Conservation (phyloP, 2,329 filamentous ascomycete species). For the Fusarium bulbicola region DNA sequence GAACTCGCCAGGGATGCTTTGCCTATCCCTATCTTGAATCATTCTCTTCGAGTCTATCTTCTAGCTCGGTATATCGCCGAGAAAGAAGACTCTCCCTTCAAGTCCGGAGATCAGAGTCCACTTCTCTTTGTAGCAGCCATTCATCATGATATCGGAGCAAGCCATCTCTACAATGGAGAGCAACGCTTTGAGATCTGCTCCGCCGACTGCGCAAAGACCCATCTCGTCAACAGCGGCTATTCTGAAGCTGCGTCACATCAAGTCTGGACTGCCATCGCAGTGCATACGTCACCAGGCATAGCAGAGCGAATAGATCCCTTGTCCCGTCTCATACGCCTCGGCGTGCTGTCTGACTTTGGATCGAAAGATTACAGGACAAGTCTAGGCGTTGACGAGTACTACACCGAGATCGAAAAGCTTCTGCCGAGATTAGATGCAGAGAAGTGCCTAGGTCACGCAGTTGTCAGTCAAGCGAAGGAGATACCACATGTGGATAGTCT, state of each 20-base stretch:
- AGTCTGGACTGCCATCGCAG: conserved; percentile 48
- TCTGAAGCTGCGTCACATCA: conserved; percentile 39
- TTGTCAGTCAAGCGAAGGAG: conserved; percentile 41
- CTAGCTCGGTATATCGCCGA: conserved; percentile 37
- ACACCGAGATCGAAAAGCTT: conserved; percentile 30
- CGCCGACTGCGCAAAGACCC: conserved; percentile 43
- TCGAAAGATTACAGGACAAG: conserved; percentile 19
- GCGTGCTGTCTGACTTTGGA: conserved; percentile 46
- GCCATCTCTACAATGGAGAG: conserved; percentile 42
- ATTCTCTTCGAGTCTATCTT: conserved; percentile 44
- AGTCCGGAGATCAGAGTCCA: background rate
- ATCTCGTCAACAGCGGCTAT: conserved; percentile 42
- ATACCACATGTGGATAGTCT: conserved; percentile 35
- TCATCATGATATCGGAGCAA: conserved; percentile 49
- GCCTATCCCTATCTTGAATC: conserved; percentile 44
- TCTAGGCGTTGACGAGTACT: conserved; percentile 7
- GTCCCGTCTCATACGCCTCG: conserved; percentile 44
- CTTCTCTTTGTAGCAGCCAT: conserved; percentile 49
- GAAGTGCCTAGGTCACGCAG: conserved; percentile 40
- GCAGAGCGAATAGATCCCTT: conserved; percentile 49
- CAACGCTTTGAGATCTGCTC: conserved; percentile 50
- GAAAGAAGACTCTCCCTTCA: conserved; percentile 26
- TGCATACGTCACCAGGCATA: conserved; percentile 49
- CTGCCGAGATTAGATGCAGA: conserved; percentile 42
- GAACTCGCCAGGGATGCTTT: conserved; percentile 26